These are phyloP conservation scores for Orbilia blumenaviensis DNA, from an alignment of 2,329 filamentous ascomycete genomes.

Conservation along the genomic window DNA sequence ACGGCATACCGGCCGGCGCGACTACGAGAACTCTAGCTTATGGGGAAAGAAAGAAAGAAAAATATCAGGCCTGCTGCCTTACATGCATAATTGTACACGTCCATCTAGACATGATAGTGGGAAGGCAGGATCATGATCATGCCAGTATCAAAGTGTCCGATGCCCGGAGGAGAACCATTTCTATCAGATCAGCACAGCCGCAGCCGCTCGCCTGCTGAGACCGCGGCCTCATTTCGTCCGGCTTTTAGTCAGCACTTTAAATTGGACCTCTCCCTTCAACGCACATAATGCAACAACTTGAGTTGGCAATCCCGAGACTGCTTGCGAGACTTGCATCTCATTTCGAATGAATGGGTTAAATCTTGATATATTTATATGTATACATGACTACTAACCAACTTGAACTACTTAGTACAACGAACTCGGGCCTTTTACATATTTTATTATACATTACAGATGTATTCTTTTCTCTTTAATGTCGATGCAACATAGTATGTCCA, in stretches of 20 bases:
- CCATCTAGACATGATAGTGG: neutral
- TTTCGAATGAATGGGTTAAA: neutral
- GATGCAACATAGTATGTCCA: neutral
- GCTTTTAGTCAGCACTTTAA: neutral
- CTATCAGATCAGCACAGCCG: constrained; percentile 15
- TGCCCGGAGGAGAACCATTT: neutral
- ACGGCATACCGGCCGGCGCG: constrained; percentile 38
- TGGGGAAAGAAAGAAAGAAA: neutral
- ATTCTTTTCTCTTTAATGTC: neutral
- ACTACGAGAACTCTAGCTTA: too few relatives aligned
- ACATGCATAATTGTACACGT: neutral
- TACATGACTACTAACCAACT: neutral
- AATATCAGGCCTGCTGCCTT: neutral
- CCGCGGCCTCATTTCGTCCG: neutral
- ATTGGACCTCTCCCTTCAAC: neutral
- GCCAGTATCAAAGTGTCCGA: constrained; percentile 15
- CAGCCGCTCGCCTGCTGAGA: constrained; percentile 11
- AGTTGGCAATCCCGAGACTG: neutral
- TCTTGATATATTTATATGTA: neutral
- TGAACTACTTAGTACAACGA: neutral
- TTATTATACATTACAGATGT: neutral
- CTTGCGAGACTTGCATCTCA: neutral
- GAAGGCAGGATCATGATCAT: neutral
- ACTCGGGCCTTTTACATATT: too few relatives aligned
- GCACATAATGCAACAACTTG: constrained; percentile 6